Conservation (phyloP, 768 basidiomycete species). For the Phanerochaete carnosa region DNA sequence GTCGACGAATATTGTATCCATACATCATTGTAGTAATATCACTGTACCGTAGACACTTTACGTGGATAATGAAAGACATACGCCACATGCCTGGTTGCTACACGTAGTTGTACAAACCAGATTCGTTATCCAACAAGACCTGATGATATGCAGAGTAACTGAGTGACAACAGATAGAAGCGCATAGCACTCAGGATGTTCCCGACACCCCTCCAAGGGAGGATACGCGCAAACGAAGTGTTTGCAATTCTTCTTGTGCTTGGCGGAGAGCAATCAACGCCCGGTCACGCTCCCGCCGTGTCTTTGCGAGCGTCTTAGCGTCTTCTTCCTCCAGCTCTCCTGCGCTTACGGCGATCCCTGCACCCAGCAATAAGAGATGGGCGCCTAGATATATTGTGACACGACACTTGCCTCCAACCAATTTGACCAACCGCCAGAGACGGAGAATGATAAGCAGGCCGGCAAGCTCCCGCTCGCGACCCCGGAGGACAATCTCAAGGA, state of each 20-base stretch:
- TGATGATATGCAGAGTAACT: background rate
- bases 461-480: slow-evolving; percentile 72
- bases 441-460: slow-evolving; percentile 65
- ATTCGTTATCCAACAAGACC: background rate
- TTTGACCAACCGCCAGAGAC: slow-evolving; percentile 80
- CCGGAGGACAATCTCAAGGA: slow-evolving; percentile 64
- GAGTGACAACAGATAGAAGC: background rate
- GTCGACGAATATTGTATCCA: background rate
- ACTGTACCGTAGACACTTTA: background rate
- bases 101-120: background rate
- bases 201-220: background rate
- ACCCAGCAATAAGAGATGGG: slow-evolving; percentile 3
- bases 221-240: slow-evolving; percentile 32
- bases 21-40: background rate
- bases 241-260: slow-evolving; percentile 51
- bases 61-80: background rate
- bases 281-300: slow-evolving; percentile 46
- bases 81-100: background rate
- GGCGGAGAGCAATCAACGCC: slow-evolving; percentile 34
- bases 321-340: slow-evolving; percentile 63
- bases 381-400: background rate
- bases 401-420: slow-evolving; percentile 51
- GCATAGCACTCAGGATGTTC: background rate
- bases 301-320: slow-evolving; percentile 43
- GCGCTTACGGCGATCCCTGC: slow-evolving; percentile 74